Evolutionary conservation across 805 yeast species (phyloP).

Genomic region (Lipomyces orientalis): DNA sequence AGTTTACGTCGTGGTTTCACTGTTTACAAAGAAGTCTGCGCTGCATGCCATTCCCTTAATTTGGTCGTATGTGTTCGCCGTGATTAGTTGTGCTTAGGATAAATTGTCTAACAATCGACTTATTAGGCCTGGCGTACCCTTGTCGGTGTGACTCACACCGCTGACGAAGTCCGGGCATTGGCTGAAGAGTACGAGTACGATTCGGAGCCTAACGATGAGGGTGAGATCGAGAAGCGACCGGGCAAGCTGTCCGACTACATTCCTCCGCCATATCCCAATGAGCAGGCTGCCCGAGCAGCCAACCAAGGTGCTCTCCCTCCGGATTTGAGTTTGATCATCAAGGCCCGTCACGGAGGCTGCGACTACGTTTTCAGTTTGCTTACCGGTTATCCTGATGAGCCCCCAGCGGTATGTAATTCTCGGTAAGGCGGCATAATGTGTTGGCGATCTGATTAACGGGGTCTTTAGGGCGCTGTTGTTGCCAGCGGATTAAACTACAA

Average conservation of each 20-base stretch:
- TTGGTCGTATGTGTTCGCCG: constrained; percentile 56
- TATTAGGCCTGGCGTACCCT: constrained; percentile 90
- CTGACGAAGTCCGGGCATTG: constrained; percentile 87
- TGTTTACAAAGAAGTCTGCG: constrained; percentile 98
- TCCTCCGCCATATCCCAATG: constrained; percentile 95
- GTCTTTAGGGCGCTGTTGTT: constrained; percentile 71
- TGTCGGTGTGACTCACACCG: constrained; percentile 95
- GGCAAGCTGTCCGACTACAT: constrained; percentile 96
- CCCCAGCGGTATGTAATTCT: constrained; percentile 66
- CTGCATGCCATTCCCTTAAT: constrained; percentile 96
- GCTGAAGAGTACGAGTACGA: constrained; percentile 97
- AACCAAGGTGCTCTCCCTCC: constrained; percentile 99
- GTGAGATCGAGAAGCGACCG: constrained; percentile 96
- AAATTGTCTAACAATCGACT: constrained; percentile 1
- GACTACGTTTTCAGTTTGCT: constrained; percentile 93
- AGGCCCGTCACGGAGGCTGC: constrained; percentile 98
- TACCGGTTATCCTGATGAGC: constrained; percentile 98
- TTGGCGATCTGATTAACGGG: neutral
- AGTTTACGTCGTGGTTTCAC: constrained; percentile 96
- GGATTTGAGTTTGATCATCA: constrained; percentile 93
- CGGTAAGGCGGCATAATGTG: neutral
- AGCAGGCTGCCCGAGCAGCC: constrained; percentile 99
- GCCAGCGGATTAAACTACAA: constrained; percentile 97
- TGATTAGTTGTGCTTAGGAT: neutral
- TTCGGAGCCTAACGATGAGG: constrained; percentile 95